phyloP scores from a whole-genome alignment of 805 yeast species.

The Kodamaea kaohsiungensis region DNA sequence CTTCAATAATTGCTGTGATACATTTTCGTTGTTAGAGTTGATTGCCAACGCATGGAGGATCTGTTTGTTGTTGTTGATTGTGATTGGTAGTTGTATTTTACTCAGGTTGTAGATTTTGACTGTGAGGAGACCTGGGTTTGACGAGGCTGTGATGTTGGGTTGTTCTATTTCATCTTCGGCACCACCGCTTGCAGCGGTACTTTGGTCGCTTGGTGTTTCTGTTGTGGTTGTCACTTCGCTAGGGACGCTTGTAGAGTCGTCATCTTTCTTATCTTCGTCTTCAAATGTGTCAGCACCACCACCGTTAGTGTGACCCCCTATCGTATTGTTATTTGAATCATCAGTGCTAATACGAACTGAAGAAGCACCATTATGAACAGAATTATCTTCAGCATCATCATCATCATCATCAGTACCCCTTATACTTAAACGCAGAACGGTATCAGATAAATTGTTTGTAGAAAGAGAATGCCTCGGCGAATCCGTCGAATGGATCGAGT shows the following conservation, averaged over 20 bases:
- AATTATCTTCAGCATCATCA: background rate
- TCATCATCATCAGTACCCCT: background rate
- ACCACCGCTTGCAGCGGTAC: slow-evolving; percentile 1
- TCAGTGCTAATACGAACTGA: background rate
- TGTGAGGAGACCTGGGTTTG: slow-evolving; percentile 69
- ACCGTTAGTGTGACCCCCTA: background rate
- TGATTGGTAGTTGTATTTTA: slow-evolving; percentile 69
- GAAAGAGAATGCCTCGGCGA: slow-evolving; percentile 26
- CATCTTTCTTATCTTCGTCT: background rate
- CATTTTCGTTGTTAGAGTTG: slow-evolving; percentile 41
- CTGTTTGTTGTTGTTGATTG: slow-evolving; percentile 62
- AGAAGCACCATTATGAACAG: background rate
- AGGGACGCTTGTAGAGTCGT: background rate
- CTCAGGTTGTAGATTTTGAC: slow-evolving; percentile 74
- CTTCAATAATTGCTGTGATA: slow-evolving; percentile 19
- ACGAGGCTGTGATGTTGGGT: slow-evolving; percentile 3
- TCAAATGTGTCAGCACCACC: background rate
- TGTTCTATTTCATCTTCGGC: background rate
- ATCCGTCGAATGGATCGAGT: slow-evolving; percentile 25
- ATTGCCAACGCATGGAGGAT: slow-evolving; percentile 65
- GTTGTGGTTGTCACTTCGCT: background rate
- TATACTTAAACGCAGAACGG: slow-evolving; percentile 21
- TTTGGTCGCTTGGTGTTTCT: background rate
- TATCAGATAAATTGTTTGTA: slow-evolving; percentile 23
- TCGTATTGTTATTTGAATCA: background rate